A percentile compares a stretch with the other conserved stretches of the same genome.
Conservation (phyloP, 768 basidiomycete species). For the Suillus weaverae region DNA sequence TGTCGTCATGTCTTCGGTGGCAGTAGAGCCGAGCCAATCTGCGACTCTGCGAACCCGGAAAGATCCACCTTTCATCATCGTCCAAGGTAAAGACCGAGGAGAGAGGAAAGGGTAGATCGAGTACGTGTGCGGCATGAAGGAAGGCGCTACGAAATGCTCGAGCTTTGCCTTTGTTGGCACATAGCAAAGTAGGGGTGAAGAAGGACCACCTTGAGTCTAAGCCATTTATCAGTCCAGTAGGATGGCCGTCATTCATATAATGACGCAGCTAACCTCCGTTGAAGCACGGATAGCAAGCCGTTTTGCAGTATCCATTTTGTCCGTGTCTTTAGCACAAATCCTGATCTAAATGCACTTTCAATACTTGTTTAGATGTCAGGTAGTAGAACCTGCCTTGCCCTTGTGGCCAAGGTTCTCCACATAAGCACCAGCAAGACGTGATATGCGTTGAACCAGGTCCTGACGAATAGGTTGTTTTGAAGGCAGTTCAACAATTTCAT, state of each 20-base stretch:
- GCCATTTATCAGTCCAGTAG: not conserved
- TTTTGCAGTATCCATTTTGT: slow-evolving; percentile 45
- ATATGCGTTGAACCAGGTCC: slow-evolving; percentile 60
- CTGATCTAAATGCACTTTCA: slow-evolving; percentile 43
- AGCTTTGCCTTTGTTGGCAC: slow-evolving; percentile 30
- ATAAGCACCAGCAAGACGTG: slow-evolving; percentile 66
- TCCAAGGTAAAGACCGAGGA: slow-evolving; percentile 50
- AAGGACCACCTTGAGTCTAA: not conserved
- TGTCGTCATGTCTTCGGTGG: slow-evolving; percentile 34
- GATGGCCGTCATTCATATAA: not conserved
- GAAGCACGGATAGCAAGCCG: slow-evolving; percentile 53
- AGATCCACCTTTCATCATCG: slow-evolving; percentile 39
- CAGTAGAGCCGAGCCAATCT: slow-evolving; percentile 51
- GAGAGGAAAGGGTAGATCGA: slow-evolving; percentile 69
- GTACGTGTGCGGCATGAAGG: slow-evolving; percentile 43
- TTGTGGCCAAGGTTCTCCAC: slow-evolving; percentile 49
- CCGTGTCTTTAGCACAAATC: slow-evolving; percentile 49
- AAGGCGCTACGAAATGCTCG: slow-evolving; percentile 24
- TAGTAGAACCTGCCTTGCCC: slow-evolving; percentile 41
- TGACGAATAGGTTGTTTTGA: slow-evolving; percentile 40
- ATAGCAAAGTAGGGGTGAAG: slow-evolving; percentile 28
- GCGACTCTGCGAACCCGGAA: slow-evolving; percentile 65
- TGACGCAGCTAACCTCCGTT: slow-evolving; percentile 44
- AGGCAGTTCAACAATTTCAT: slow-evolving; percentile 45
- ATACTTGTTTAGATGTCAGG: not conserved